Evolutionary conservation across 352 stramenopile genomes (phyloP).

Genomic region (Aphanomyces stellatus): DNA sequence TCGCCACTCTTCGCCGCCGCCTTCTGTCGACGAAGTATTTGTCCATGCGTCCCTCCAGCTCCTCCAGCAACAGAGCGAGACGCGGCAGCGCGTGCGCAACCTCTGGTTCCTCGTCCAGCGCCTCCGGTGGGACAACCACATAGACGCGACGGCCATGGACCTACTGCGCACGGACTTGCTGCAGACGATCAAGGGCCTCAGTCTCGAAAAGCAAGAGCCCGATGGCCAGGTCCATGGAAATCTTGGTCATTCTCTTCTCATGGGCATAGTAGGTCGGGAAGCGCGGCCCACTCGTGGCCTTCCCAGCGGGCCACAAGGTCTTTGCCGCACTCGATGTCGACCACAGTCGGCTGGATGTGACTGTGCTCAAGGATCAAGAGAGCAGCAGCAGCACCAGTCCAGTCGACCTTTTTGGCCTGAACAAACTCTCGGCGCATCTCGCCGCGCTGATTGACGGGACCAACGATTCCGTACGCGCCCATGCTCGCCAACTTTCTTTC

Average conservation of each 20-base stretch:
- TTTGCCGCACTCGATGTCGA: neutral
- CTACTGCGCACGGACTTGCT: slow-evolving; percentile 31
- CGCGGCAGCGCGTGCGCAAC: slow-evolving; percentile 43
- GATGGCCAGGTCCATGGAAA: slow-evolving; percentile 30
- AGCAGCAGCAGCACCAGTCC: neutral
- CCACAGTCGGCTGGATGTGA: neutral
- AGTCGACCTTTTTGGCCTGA: neutral
- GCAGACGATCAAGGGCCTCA: slow-evolving; percentile 36
- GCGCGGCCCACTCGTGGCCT: too few relatives aligned
- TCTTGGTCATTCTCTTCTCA: slow-evolving; percentile 33
- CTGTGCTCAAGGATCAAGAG: neutral
- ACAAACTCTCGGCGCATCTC: neutral
- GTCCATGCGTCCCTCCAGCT: slow-evolving; percentile 42
- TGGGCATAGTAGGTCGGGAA: neutral
- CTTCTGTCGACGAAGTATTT: slow-evolving; percentile 7
- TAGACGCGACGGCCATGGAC: slow-evolving; percentile 31
- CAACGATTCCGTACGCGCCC: neutral
- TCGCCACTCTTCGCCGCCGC: too few relatives aligned
- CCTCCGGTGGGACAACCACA: slow-evolving; percentile 35
- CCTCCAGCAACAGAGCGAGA: slow-evolving; percentile 50
- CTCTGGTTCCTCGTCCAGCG: slow-evolving; percentile 54
- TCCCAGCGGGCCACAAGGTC: too few relatives aligned
- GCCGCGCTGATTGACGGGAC: neutral
- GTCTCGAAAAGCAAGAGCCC: slow-evolving; percentile 51
- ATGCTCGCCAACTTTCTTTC: neutral